Percentiles rank a stretch among this genome's conserved stretches.
These are phyloP conservation scores for Ramularia endophylla DNA, from an alignment of 2,329 filamentous ascomycete genomes.

Conservation along the genomic window DNA sequence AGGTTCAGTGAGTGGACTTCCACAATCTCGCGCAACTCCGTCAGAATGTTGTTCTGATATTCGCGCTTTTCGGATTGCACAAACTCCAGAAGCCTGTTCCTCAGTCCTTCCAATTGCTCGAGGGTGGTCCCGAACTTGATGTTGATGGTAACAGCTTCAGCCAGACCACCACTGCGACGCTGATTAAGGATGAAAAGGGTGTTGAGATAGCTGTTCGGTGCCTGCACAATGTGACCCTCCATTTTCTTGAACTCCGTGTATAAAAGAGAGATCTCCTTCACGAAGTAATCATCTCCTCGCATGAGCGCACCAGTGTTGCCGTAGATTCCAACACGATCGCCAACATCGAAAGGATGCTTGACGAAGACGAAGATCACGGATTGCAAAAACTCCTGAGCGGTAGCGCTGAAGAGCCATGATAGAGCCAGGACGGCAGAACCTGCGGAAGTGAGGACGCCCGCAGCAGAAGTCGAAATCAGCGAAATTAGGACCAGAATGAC, in stretches of 20 bases:
- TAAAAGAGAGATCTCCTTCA: conserved; percentile 85
- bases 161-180: conserved; percentile 78
- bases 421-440: conserved; percentile 83
- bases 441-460: conserved; percentile 81
- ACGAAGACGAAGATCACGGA: conserved; percentile 94
- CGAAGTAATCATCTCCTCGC: conserved; percentile 88
- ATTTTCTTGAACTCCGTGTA: conserved; percentile 99
- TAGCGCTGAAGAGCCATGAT: conserved; percentile 88
- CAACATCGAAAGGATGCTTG: conserved; percentile 96
- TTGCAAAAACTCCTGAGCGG: conserved; percentile 89
- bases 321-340: conserved; percentile 86
- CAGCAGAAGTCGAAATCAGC: conserved; percentile 83
- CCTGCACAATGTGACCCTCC: conserved; percentile 93
- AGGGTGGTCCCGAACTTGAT: conserved; percentile 85
- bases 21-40: conserved; percentile 71
- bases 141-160: conserved; percentile 75
- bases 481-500: conserved; percentile 81
- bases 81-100: conserved; percentile 74
- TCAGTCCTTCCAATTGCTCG: conserved; percentile 75
- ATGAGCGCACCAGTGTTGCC: conserved; percentile 76
- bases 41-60: conserved; percentile 79
- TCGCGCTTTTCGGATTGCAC: conserved; percentile 82
- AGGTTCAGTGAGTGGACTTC: conserved; percentile 81
- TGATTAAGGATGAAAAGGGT: conserved; percentile 88
- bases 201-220: conserved; percentile 90